A percentile compares a stretch with the other conserved stretches of the same genome.
Evolutionary conservation across 208 protist species (phyloP).

Genomic region (Crithidia fasciculata): DNA sequence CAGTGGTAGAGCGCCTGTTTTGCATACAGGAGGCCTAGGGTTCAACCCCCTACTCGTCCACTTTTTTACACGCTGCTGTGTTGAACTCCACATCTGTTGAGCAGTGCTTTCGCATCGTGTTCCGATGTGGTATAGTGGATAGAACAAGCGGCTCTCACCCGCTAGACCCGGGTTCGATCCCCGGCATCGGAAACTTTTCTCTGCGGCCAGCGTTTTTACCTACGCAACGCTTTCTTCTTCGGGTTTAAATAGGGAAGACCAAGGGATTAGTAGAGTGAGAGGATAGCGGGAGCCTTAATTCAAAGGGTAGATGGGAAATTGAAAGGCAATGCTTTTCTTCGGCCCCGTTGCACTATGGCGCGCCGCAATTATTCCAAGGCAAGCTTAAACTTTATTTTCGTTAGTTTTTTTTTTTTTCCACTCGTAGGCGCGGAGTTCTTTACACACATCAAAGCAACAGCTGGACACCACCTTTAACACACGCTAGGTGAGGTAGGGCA

Average conservation of each 20-base stretch:
- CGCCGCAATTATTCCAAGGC: no score
- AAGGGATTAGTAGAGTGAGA: no score
- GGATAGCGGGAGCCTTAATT: no score
- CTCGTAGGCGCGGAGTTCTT: no score
- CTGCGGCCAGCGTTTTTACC: neutral
- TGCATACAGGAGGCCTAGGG: conserved; percentile 88
- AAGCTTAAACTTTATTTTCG: no score
- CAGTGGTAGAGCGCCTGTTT: conserved; percentile 91
- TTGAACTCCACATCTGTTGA: neutral
- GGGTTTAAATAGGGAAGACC: neutral
- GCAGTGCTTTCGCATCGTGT: conserved; percentile 5
- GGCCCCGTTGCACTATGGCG: no score
- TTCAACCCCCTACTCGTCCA: conserved; percentile 85
- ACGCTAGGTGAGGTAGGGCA: conserved; percentile 5
- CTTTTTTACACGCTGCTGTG: conserved; percentile 28
- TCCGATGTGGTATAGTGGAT: conserved; percentile 93
- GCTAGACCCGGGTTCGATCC: conserved; percentile 94
- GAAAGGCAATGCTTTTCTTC: no score
- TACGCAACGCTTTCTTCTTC: neutral
- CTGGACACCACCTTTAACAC: neutral
- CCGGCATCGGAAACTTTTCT: conserved; percentile 87
- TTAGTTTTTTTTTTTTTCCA: no score
- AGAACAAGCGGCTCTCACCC: conserved; percentile 94
- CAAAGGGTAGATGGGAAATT: no score
- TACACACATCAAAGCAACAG: no score